Base-by-base conservation (phyloP, 1,284 basidiomycete genomes). In the Fomitiporia mediterranea region DNA sequence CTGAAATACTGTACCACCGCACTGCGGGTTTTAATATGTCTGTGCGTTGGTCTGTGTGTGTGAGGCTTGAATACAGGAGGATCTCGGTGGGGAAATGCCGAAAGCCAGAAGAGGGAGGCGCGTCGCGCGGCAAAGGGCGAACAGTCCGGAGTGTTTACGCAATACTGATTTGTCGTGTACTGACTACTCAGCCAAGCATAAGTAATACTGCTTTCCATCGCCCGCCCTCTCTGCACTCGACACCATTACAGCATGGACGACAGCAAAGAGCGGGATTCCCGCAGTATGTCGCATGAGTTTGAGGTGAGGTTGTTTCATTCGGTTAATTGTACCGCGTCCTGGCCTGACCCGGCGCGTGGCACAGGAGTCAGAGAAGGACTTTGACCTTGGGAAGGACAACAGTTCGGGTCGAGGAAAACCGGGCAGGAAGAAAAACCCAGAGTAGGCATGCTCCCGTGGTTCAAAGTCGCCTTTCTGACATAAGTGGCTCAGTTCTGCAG, bases 391-490 rank as follows among this genome's bases (percentile, higher is more conserved):
- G 44, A 60, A 65, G 38, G 61, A 66, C 28, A 61, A 52, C 52
- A 51, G 60, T n/a, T 51, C 67, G 46, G 72, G 68, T 23, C 80
- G 82, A 46, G 81, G 83, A 17, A 89, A 84, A 64, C 88, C 87
- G 40, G 88, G 88, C 17, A 76, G 87, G 61, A 91, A 90, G 81
- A 91, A 91, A 75, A 91, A 91, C 64, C 87, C 88, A 64, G 90
- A 90, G 87, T 88, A 64, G 60, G 79, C 43, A 13, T 65, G 70
- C 70, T 72, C 70, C 67, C 60, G 60, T 61, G 58, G 50, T 43
- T 46, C 53, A 55, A 58, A 51, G 56, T 52, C 60, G 51, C 57
- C 19, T 25, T 25, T 7, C 44, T 49, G 38, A 42, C 46, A 15
- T 9, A 8, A 15, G 3, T 11, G 43, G 43, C 59, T 59, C 59